These are phyloP conservation scores for Alternaria incomplexa DNA, from an alignment of 2,329 filamentous ascomycete genomes.

Conservation along the genomic window DNA sequence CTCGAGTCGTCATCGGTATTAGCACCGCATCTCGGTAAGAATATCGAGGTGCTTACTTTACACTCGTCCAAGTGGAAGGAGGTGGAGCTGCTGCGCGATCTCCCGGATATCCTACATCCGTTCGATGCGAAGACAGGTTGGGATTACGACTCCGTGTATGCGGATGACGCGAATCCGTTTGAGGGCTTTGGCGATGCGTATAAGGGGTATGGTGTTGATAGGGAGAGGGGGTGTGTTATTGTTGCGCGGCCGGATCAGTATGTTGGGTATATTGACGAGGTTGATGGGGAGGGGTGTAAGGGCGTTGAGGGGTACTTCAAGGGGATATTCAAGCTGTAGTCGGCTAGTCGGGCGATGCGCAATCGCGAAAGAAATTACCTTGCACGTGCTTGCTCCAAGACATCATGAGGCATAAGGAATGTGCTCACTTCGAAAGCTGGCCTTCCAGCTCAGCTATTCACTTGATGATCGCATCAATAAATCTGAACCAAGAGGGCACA, in stretches of 20 bases:
- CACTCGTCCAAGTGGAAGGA: constrained; percentile 61
- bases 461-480: background rate
- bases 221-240: constrained; percentile 62
- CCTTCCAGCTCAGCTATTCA: background rate
- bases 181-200: constrained; percentile 57
- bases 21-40: constrained; percentile 51
- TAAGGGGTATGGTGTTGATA: constrained; percentile 64
- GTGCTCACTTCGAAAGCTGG: background rate
- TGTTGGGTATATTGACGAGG: constrained; percentile 55
- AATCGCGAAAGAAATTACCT: no score
- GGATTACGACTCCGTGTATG: constrained; percentile 54
- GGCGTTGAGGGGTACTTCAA: constrained; percentile 42
- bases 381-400: no score
- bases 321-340: constrained; percentile 32
- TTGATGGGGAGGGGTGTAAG: constrained; percentile 39
- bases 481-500: background rate
- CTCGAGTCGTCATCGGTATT: constrained; percentile 54
- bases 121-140: constrained; percentile 48
- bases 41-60: constrained; percentile 67
- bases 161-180: constrained; percentile 54
- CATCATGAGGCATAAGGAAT: background rate
- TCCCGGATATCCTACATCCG: constrained; percentile 54
- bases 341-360: no score
- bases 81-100: constrained; percentile 50
- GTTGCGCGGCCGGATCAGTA: constrained; percentile 72